phyloP scores from a whole-genome alignment of 352 stramenopile genomes.

The Pythium aphanidermatum region DNA sequence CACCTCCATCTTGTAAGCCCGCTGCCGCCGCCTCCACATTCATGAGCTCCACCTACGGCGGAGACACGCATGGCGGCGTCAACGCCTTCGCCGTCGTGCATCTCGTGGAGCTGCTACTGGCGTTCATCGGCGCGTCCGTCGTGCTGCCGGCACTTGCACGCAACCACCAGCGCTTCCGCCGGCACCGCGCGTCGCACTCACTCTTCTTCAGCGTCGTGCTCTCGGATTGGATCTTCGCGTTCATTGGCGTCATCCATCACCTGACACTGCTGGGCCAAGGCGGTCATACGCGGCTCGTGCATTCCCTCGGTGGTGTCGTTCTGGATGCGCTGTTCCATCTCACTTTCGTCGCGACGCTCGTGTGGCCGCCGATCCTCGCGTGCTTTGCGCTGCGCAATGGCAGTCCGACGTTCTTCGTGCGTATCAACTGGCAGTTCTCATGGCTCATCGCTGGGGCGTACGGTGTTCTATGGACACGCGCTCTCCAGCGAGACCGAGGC shows the following conservation, averaged over 20 bases:
- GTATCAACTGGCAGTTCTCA: slow-evolving; percentile 33
- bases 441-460: slow-evolving; percentile 40
- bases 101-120: slow-evolving; percentile 21
- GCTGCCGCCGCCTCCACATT: not conserved
- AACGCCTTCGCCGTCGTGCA: slow-evolving; percentile 14
- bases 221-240: slow-evolving; percentile 49
- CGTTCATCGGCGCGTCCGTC: slow-evolving; percentile 15
- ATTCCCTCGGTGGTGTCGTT: slow-evolving; percentile 33
- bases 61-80: slow-evolving; percentile 3
- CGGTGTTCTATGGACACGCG: slow-evolving; percentile 31
- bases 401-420: slow-evolving; percentile 34
- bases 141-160: slow-evolving; percentile 28
- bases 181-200: not conserved
- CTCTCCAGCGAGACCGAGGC: slow-evolving; percentile 12
- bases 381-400: slow-evolving; percentile 31
- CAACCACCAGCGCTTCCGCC: slow-evolving; percentile 9
- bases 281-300: slow-evolving; percentile 23
- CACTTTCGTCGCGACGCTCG: slow-evolving; percentile 37
- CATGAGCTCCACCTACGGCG: not conserved
- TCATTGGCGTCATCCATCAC: slow-evolving; percentile 41
- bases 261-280: slow-evolving; percentile 51
- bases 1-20: slow-evolving; percentile 3
- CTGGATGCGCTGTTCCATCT: slow-evolving; percentile 26
- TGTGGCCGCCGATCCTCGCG: slow-evolving; percentile 45
- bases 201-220: slow-evolving; percentile 53